These are phyloP conservation scores for Acer negundo DNA, from an alignment of 345 rosid genomes.

Conservation along the genomic window DNA sequence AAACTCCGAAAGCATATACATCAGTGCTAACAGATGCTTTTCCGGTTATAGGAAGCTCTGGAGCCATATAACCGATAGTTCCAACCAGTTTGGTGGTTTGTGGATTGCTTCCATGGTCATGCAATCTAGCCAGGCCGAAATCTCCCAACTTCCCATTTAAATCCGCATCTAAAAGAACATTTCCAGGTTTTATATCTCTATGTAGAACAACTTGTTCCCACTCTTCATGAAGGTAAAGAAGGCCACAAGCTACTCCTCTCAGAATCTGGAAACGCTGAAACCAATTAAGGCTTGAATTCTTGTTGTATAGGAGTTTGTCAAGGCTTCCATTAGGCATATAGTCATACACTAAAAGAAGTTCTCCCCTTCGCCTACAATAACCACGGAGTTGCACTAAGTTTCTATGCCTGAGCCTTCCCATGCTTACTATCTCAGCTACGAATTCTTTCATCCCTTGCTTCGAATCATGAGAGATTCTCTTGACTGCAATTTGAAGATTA, in stretches of 20 bases:
- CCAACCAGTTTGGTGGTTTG: constrained; percentile 36
- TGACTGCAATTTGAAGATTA: constrained; percentile 51
- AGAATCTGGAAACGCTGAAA: constrained; percentile 42
- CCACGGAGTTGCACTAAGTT: constrained; percentile 55
- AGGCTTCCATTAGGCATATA: constrained; percentile 55
- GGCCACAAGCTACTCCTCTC: constrained; percentile 36
- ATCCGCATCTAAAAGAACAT: constrained; percentile 38
- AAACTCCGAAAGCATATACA: background rate
- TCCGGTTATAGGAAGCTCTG: constrained; percentile 41
- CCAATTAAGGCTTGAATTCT: constrained; percentile 28
- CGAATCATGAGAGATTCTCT: constrained; percentile 48
- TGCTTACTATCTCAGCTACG: constrained; percentile 42
- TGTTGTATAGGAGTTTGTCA: constrained; percentile 32
- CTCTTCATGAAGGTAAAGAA: constrained; percentile 42
- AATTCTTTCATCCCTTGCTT: constrained; percentile 53
- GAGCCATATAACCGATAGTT: constrained; percentile 55
- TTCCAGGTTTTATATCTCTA: constrained; percentile 46
- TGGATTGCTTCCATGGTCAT: constrained; percentile 40
- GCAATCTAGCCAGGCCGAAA: constrained; percentile 43
- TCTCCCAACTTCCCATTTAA: constrained; percentile 45
- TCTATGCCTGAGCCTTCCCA: constrained; percentile 24
- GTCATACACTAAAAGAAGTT: constrained; percentile 53
- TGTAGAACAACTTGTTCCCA: constrained; percentile 51
- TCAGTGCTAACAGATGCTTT: background rate
- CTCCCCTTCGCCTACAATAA: constrained; percentile 55